Base-by-base conservation (phyloP, 1,284 basidiomycete species). In the Leccinum pachyderme region DNA sequence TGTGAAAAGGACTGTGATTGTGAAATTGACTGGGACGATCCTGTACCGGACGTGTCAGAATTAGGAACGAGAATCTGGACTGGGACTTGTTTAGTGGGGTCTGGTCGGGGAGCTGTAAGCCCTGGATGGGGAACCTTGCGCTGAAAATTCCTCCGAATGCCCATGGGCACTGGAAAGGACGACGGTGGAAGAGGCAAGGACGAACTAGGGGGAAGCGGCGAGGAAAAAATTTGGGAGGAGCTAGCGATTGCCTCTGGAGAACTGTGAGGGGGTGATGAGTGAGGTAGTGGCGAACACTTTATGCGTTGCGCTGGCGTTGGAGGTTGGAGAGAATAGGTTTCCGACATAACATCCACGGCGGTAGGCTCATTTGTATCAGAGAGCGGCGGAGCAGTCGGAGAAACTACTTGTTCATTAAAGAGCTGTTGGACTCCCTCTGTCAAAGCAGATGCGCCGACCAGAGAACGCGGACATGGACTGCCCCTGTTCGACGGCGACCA, bases 231-330 rank as follows among this genome's bases (percentile, higher is more conserved):
- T 35, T 57, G 52, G 18, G 49, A 59, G 31, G 24, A 55, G 4
- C 18, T 27, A 39, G 41, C 9, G 31, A 4, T 24, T 32, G 7
- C 33, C 0, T 63, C 50, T 2, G 57, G 54, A 41, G 68, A 60
- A 51, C 47, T 60, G 35, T 49, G 50, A 28, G 46, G 45, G 7
- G 41, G 51, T 11, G 55, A 35, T 1, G 57, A 59, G 15, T 13
- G 43, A 47, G 46, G 57, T 39, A 31, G 24, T 24, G 54, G 35
- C 8, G 55, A 65, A 9, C 7, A 49, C 18, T 39, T 60, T 7
- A 51, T 50, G 43, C 66, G 63, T 51, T 71, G 68, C 3, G 71
- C 63, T 12, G 71, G 71, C 5, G 69, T 69, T 43, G 71, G 71
- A 24, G 69, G 64, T 41, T 57, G 70, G 45, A 60, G 52, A 39